Evolutionary conservation across 495 filamentous ascomycete species (phyloP).

Genomic region (Neurospora sp.): DNA sequence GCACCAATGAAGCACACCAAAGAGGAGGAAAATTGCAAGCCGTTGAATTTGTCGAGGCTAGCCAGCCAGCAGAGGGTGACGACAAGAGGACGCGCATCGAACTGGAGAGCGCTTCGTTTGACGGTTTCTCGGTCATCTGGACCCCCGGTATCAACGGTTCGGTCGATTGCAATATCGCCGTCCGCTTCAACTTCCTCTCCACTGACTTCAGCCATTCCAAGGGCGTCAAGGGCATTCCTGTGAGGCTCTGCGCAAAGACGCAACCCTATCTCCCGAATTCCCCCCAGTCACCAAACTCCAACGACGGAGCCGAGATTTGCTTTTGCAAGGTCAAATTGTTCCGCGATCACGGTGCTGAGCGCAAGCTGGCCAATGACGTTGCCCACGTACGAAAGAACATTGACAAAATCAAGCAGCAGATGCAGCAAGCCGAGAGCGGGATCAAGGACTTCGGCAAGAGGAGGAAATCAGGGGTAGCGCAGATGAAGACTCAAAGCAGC

Average conservation of each 20-base stretch:
- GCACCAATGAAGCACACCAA: slow-evolving; percentile 81
- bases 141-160: slow-evolving; percentile 51
- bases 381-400: slow-evolving; percentile 88
- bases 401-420: slow-evolving; percentile 87
- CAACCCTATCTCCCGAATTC: slow-evolving; percentile 44
- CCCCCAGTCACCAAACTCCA: slow-evolving; percentile 30
- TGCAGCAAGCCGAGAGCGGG: slow-evolving; percentile 76
- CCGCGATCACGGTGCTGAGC: slow-evolving; percentile 90
- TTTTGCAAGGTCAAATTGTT: slow-evolving; percentile 97
- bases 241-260: slow-evolving; percentile 85
- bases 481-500: slow-evolving; percentile 37
- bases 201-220: slow-evolving; percentile 98
- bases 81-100: slow-evolving; percentile 63
- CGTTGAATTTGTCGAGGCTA: slow-evolving; percentile 82
- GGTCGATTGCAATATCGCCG: slow-evolving; percentile 68
- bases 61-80: slow-evolving; percentile 57
- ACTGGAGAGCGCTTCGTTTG: slow-evolving; percentile 74
- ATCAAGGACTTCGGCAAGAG: slow-evolving; percentile 82
- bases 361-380: slow-evolving; percentile 91
- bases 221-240: slow-evolving; percentile 92
- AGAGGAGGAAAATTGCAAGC: slow-evolving; percentile 79
- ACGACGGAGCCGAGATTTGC: slow-evolving; percentile 55
- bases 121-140: slow-evolving; percentile 89
- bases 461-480: slow-evolving; percentile 56
- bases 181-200: slow-evolving; percentile 95